phyloP scores from a whole-genome alignment of 306 rosid genomes.

The Acacia crassicarpa region DNA sequence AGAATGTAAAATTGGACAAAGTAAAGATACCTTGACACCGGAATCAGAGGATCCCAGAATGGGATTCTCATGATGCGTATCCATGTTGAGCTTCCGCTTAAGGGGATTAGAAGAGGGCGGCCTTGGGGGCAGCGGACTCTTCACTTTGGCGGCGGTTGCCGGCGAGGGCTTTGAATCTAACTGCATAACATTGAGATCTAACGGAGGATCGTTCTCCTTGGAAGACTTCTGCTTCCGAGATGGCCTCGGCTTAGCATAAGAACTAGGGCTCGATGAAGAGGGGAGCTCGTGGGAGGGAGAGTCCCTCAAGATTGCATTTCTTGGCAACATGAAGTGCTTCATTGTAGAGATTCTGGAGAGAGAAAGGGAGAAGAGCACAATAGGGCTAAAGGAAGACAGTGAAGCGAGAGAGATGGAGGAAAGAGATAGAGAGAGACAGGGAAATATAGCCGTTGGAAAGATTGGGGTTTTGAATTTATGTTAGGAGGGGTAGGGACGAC shows the following conservation, averaged over 20 bases:
- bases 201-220: constrained; percentile 82
- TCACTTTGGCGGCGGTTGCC: constrained; percentile 48
- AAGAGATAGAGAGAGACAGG: constrained; percentile 26
- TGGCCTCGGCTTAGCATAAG: constrained; percentile 48
- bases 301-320: constrained; percentile 61
- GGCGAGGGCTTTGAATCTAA: constrained; percentile 59
- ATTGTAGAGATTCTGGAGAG: constrained; percentile 28
- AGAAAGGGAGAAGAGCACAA: not conserved
- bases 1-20: not conserved
- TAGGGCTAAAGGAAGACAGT: constrained; percentile 30
- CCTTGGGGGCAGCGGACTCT: constrained; percentile 81
- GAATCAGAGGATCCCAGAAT: constrained; percentile 64
- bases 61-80: constrained; percentile 49
- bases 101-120: constrained; percentile 91
- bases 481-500: not conserved
- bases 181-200: constrained; percentile 54
- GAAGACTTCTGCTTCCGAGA: constrained; percentile 59
- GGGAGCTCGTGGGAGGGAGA: constrained; percentile 46
- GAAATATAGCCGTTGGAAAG: constrained; percentile 46
- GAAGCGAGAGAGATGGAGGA: constrained; percentile 38
- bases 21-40: constrained; percentile 73
- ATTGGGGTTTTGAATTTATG: constrained; percentile 46
- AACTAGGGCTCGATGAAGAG: constrained; percentile 55
- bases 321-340: constrained; percentile 87
- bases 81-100: constrained; percentile 80